Conservation (phyloP, 352 stramenopile species). For the Phytopythium litorale region DNA sequence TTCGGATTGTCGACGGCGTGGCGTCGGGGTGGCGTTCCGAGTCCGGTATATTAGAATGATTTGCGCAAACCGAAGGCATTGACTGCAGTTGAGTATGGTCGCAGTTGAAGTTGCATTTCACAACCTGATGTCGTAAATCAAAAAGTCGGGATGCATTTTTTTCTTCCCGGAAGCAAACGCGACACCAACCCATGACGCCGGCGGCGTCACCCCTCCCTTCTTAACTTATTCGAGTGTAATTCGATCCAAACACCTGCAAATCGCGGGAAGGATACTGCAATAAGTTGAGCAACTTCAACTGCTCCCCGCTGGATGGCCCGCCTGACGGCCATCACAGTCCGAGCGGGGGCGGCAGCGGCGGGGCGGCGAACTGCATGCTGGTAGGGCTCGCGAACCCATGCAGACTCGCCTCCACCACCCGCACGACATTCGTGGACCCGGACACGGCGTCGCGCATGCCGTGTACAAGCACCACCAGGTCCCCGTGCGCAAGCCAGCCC, state of each 20-base stretch:
- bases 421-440: constrained; percentile 86
- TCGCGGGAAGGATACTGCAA: not conserved
- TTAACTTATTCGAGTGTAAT: not conserved
- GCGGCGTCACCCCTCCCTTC: not conserved
- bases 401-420: constrained; percentile 80
- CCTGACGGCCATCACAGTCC: not conserved
- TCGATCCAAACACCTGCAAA: not conserved
- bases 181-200: not conserved
- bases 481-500: constrained; percentile 77
- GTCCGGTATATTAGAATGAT: not conserved
- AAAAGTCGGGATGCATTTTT: no score
- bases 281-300: not conserved
- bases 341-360: not conserved
- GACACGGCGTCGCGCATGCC: constrained; percentile 81
- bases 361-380: constrained; percentile 48
- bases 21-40: not conserved
- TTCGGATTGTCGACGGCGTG: not conserved
- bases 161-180: no score
- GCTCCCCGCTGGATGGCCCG: no score
- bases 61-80: no score
- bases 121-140: no score
- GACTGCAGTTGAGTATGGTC: not conserved
- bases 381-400: constrained; percentile 63
- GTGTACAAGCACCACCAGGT: constrained; percentile 90
- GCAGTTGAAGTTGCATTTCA: no score